Evolutionary conservation across 1,284 basidiomycete genomes (phyloP).

Genomic region (Ganoderma lingzhi): DNA sequence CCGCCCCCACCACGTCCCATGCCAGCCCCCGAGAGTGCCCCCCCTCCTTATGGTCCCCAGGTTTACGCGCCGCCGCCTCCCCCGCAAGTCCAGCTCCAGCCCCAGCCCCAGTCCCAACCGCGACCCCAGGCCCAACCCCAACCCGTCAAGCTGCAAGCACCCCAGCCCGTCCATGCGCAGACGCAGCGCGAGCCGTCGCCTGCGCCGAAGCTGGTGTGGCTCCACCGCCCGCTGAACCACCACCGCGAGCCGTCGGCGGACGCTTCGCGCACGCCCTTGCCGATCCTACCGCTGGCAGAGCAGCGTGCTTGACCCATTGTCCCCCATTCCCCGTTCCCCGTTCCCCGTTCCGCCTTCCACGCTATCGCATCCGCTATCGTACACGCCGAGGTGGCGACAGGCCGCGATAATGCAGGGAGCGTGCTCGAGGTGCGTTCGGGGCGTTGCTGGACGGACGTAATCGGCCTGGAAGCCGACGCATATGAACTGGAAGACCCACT

Average conservation of each 20-base stretch:
- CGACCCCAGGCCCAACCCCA: constrained; percentile 5
- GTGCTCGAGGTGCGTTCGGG: not conserved
- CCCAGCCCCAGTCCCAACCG: constrained; percentile 8
- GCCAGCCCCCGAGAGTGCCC: not conserved
- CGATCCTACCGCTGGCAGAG: not conserved
- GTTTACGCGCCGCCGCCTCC: constrained; percentile 9
- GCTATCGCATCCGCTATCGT: not conserved
- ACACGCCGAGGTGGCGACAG: not conserved
- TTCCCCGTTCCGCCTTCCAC: too few species aligned
- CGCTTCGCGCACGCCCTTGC: not conserved
- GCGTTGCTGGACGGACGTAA: not conserved
- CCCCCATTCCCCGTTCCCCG: not conserved
- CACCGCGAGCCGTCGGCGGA: constrained; percentile 21
- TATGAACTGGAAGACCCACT: too few species aligned
- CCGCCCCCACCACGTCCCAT: constrained; percentile 1
- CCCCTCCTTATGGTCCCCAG: constrained; percentile 2
- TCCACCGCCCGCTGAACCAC: constrained; percentile 37
- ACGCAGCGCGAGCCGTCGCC: constrained; percentile 30
- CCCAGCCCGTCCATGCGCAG: constrained; percentile 22
- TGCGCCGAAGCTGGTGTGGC: constrained; percentile 39
- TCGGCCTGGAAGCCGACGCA: constrained; percentile 1
- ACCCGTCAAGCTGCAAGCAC: constrained; percentile 21
- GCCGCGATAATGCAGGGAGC: not conserved
- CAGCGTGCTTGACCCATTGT: not conserved
- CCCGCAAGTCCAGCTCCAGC: too few species aligned